These are phyloP conservation scores for Ophiocordyceps sinensis DNA, from an alignment of 2,329 filamentous ascomycete genomes.

Conservation along the genomic window DNA sequence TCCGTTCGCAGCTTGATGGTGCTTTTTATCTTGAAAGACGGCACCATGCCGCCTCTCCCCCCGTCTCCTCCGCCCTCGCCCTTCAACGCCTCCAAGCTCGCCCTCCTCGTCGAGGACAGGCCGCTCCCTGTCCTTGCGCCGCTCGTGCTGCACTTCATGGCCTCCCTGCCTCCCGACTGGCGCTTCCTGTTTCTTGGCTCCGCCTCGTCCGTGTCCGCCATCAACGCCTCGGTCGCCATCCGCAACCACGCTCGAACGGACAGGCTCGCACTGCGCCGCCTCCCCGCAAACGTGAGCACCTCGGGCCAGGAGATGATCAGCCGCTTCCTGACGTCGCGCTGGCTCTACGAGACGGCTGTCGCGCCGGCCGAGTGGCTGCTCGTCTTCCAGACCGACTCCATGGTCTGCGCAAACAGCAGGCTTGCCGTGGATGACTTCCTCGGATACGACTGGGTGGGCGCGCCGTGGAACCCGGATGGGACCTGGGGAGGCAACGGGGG, in stretches of 20 bases:
- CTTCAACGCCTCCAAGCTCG: slow-evolving; percentile 15
- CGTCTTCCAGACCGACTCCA: slow-evolving; percentile 40
- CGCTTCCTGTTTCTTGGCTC: slow-evolving; percentile 42
- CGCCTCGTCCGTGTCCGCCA: slow-evolving; percentile 23
- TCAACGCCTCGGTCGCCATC: slow-evolving; percentile 32
- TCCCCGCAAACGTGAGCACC: slow-evolving; percentile 37
- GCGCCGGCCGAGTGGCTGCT: slow-evolving; percentile 38
- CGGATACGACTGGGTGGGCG: slow-evolving; percentile 38
- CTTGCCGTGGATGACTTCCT: slow-evolving; percentile 33
- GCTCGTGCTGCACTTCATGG: slow-evolving; percentile 40
- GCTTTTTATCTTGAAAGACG: neutral
- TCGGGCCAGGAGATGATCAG: slow-evolving; percentile 36
- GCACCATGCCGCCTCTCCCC: neutral
- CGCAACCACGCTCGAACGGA: slow-evolving; percentile 24
- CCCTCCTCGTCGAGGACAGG: slow-evolving; percentile 40
- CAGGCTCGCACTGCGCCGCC: slow-evolving; percentile 35
- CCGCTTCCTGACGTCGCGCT: slow-evolving; percentile 34
- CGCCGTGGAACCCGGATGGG: slow-evolving; percentile 29
- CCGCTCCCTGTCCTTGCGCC: slow-evolving; percentile 33
- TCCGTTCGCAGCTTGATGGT: neutral
- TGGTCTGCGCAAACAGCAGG: slow-evolving; percentile 37
- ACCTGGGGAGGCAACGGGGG: slow-evolving; percentile 37
- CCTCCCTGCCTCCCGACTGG: slow-evolving; percentile 42
- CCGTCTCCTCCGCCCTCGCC: too few species aligned
- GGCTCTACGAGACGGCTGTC: slow-evolving; percentile 35